These are phyloP conservation scores for Phoenix dactylifera DNA, from an alignment of 176 grass and related monocot species.

Conservation along the genomic window DNA sequence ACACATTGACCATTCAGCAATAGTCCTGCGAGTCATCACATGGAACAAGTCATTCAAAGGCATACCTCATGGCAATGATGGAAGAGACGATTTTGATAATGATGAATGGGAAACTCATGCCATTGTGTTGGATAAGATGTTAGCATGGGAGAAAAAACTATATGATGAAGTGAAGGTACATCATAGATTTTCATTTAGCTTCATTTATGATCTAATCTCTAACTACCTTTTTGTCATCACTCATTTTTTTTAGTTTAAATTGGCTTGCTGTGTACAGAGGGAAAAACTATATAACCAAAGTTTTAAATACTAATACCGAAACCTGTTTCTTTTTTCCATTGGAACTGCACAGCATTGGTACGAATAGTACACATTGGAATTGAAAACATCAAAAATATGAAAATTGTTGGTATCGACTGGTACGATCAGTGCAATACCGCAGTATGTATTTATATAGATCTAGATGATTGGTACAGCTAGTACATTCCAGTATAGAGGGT, in stretches of 20 bases:
- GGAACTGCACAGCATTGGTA: no score
- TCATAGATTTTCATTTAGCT: background rate
- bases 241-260: background rate
- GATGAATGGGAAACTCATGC: conserved; percentile 88
- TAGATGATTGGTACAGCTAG: no score
- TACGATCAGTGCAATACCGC: no score
- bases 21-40: conserved; percentile 99
- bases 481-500: no score
- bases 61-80: conserved; percentile 68
- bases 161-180: conserved; percentile 99
- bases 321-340: no score
- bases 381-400: no score
- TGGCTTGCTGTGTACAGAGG: background rate
- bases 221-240: background rate
- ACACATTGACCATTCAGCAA: conserved; percentile 91
- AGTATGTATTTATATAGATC: no score
- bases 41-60: conserved; percentile 97
- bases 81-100: conserved; percentile 80
- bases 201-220: background rate
- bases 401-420: no score
- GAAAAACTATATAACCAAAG: no score
- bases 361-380: no score
- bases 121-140: conserved; percentile 88
- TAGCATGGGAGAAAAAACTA: conserved; percentile 98
- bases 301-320: no score